phyloP scores from a whole-genome alignment of 1,284 basidiomycete species.

The Agroathelia rolfsii region DNA sequence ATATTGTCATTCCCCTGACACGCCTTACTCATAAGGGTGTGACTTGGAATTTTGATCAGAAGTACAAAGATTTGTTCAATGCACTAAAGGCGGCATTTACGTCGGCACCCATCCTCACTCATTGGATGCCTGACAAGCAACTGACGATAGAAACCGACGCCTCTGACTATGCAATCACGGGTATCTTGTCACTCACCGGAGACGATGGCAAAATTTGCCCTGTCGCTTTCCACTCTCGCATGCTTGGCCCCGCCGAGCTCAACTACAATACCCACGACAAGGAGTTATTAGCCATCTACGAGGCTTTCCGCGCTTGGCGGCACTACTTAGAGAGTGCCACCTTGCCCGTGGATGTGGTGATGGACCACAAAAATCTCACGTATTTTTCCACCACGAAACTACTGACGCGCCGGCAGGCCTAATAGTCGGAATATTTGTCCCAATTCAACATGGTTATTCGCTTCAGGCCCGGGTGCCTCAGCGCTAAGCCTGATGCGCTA shows the following conservation, averaged over 20 bases:
- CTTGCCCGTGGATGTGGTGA: conserved; percentile 10
- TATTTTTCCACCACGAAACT: conserved; percentile 10
- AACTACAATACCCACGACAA: conserved; percentile 16
- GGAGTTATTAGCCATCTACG: conserved; percentile 27
- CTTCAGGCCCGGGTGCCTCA: conserved; percentile 16
- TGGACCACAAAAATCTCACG: conserved; percentile 12
- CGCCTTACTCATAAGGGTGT: conserved; percentile 10
- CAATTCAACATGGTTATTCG: conserved; percentile 15
- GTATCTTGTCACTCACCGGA: background rate
- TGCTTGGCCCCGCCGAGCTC: conserved; percentile 3
- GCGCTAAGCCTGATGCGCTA: conserved; percentile 18
- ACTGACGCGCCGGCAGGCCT: conserved; percentile 12
- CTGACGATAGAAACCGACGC: conserved; percentile 6
- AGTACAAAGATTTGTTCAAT: conserved; percentile 1
- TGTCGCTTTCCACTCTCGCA: conserved; percentile 11
- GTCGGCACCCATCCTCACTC: conserved; percentile 7
- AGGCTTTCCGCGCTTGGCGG: conserved; percentile 25
- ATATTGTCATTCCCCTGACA: conserved; percentile 17
- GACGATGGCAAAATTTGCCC: conserved; percentile 7
- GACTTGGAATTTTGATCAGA: conserved; percentile 5
- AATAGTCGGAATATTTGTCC: conserved; percentile 17
- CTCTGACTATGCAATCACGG: conserved; percentile 3
- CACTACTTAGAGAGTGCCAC: conserved; percentile 18
- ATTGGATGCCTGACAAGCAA: background rate
- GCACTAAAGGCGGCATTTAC: background rate